A percentile compares a stretch with the other conserved stretches of the same genome.
Evolutionary conservation across 202 grass and related monocot genomes (phyloP).

Genomic region (Zizania palustris): DNA sequence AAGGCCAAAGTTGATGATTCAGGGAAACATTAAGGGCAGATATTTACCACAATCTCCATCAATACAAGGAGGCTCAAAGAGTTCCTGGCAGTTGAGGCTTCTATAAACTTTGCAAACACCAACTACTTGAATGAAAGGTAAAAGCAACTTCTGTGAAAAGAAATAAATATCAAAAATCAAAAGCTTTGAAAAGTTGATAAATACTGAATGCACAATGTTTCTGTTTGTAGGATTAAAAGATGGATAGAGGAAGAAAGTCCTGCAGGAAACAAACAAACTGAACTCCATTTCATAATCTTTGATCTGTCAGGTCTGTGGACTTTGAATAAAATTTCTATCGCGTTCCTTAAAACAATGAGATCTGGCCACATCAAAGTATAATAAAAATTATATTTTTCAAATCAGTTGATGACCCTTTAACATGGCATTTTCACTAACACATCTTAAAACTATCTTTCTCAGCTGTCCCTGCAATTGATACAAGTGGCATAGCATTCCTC

Average conservation of each 20-base stretch:
- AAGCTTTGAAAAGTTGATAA: neutral
- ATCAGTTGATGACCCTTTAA: neutral
- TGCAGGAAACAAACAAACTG: constrained; percentile 47
- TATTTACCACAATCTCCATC: constrained; percentile 77
- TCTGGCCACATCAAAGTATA: neutral
- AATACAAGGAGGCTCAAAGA: constrained; percentile 90
- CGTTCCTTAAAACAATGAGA: neutral
- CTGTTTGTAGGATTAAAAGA: constrained; percentile 70
- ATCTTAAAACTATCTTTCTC: neutral
- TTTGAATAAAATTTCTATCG: neutral
- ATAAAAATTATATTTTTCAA: neutral
- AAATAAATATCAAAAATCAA: neutral
- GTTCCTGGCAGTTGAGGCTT: constrained; percentile 84
- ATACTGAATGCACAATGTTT: neutral
- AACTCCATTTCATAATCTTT: constrained; percentile 64
- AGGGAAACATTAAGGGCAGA: constrained; percentile 84
- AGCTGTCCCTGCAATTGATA: constrained; percentile 81
- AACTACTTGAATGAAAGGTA: constrained; percentile 96
- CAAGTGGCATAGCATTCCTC: constrained; percentile 81
- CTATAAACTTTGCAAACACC: constrained; percentile 92
- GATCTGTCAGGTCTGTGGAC: constrained; percentile 75
- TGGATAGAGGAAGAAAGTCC: constrained; percentile 83
- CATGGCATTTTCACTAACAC: neutral
- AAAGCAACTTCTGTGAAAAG: neutral
- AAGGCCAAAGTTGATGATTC: constrained; percentile 71